Evolutionary conservation across 331 rosid species (phyloP).

Genomic region (Arachis monticola): DNA sequence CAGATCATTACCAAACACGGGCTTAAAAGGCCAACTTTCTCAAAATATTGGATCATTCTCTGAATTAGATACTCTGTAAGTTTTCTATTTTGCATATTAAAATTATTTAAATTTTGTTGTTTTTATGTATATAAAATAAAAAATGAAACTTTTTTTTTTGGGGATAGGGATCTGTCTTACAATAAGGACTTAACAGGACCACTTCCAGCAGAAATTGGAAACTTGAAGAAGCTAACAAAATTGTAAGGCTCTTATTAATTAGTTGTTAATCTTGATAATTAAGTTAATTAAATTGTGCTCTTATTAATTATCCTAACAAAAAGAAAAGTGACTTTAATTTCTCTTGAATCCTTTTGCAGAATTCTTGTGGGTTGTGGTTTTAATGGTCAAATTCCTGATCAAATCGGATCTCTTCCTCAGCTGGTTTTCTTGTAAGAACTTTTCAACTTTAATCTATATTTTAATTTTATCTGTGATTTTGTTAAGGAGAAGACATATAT

Average conservation of each 20-base stretch:
- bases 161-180: conserved; percentile 61
- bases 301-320: conserved; percentile 21
- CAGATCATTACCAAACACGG: conserved; percentile 47
- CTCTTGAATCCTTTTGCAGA: conserved; percentile 27
- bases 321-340: background rate
- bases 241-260: conserved; percentile 48
- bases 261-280: background rate
- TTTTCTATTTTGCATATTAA: conserved; percentile 2
- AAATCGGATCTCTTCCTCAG: conserved; percentile 51
- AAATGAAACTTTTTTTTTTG: background rate
- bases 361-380: conserved; percentile 58
- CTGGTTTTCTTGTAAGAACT: conserved; percentile 48
- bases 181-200: conserved; percentile 51
- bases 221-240: conserved; percentile 46
- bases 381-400: conserved; percentile 52
- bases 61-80: conserved; percentile 50
- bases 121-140: too few species aligned
- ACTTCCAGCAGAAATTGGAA: conserved; percentile 62
- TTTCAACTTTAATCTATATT: background rate
- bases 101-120: background rate
- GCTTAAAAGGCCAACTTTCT: conserved; percentile 46
- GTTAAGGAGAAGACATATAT: background rate
- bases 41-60: conserved; percentile 47
- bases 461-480: background rate
- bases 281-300: conserved; percentile 49